phyloP scores from a whole-genome alignment of 1,284 basidiomycete species.

The Sporisorium reilianum region DNA sequence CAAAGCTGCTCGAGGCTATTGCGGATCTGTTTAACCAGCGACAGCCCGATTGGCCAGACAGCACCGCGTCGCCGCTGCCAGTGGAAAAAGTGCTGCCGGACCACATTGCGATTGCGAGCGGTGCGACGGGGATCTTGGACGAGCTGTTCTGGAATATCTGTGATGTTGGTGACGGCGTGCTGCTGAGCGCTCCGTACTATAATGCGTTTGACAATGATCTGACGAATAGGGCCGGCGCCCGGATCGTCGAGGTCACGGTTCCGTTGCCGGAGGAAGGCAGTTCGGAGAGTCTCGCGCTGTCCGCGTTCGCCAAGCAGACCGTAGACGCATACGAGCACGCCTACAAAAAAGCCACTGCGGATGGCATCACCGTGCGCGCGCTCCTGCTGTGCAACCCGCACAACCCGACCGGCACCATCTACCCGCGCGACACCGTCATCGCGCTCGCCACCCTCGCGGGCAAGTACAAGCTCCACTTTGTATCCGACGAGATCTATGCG shows the following conservation, averaged over 20 bases:
- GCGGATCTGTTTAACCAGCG: constrained; percentile 43
- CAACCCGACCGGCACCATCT: constrained; percentile 57
- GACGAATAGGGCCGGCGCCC: constrained; percentile 33
- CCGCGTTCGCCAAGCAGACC: constrained; percentile 28
- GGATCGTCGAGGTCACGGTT: constrained; percentile 35
- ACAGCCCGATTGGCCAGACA: constrained; percentile 39
- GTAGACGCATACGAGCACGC: constrained; percentile 48
- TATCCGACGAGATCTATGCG: constrained; percentile 63
- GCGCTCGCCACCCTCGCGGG: constrained; percentile 50
- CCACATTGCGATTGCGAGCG: constrained; percentile 54
- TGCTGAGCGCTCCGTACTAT: constrained; percentile 55
- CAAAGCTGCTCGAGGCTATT: constrained; percentile 41
- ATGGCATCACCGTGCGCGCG: constrained; percentile 36
- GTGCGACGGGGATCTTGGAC: constrained; percentile 57
- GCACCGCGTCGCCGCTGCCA: constrained; percentile 28
- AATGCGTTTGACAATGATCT: constrained; percentile 60
- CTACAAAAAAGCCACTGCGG: constrained; percentile 16
- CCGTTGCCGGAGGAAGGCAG: constrained; percentile 16
- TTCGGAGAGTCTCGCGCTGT: neutral
- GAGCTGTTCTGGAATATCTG: constrained; percentile 54
- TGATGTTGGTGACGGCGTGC: constrained; percentile 52
- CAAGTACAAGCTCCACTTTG: constrained; percentile 55
- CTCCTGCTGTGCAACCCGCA: constrained; percentile 62
- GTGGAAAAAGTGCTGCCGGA: constrained; percentile 36
- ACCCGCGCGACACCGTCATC: constrained; percentile 50